Evolutionary conservation across 352 stramenopile genomes (phyloP).

Genomic region (Plasmopara viticola): DNA sequence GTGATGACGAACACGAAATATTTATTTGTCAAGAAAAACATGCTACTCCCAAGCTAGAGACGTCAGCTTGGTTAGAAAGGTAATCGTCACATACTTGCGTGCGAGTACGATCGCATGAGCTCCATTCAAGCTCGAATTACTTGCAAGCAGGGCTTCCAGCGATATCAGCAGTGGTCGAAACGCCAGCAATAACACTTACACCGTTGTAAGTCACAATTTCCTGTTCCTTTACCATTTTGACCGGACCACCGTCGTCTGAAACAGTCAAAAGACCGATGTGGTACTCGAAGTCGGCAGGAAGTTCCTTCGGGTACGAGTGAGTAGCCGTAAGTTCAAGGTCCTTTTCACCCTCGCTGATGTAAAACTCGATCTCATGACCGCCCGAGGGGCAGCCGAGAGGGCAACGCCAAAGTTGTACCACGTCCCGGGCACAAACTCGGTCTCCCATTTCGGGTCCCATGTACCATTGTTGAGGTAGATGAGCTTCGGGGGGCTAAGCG

Average conservation of each 20-base stretch:
- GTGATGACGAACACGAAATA: too few species aligned
- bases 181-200: slow-evolving; percentile 5
- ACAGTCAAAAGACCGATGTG: slow-evolving; percentile 43
- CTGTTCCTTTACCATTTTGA: slow-evolving; percentile 31
- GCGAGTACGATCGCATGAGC: too few species aligned
- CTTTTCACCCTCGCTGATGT: slow-evolving; percentile 31
- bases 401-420: slow-evolving; percentile 14
- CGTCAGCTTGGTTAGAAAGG: too few species aligned
- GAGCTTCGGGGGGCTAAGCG: too few species aligned
- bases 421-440: too few species aligned
- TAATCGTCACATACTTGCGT: too few species aligned
- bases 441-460: too few species aligned
- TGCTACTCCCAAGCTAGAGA: too few species aligned
- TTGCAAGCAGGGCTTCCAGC: too few species aligned
- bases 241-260: slow-evolving; percentile 35
- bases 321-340: slow-evolving; percentile 15
- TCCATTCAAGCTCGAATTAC: too few species aligned
- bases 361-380: slow-evolving; percentile 25
- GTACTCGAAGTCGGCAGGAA: slow-evolving; percentile 15
- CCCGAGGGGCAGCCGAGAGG: slow-evolving; percentile 17
- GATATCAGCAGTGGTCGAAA: not conserved
- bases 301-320: slow-evolving; percentile 2
- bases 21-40: too few species aligned
- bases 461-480: too few species aligned
- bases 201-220: slow-evolving; percentile 52